A percentile compares a stretch with the other conserved stretches of the same genome.
Conservation (phyloP, 2,329 filamentous ascomycete species). For the Stagonosporopsis cucurbitacearum region DNA sequence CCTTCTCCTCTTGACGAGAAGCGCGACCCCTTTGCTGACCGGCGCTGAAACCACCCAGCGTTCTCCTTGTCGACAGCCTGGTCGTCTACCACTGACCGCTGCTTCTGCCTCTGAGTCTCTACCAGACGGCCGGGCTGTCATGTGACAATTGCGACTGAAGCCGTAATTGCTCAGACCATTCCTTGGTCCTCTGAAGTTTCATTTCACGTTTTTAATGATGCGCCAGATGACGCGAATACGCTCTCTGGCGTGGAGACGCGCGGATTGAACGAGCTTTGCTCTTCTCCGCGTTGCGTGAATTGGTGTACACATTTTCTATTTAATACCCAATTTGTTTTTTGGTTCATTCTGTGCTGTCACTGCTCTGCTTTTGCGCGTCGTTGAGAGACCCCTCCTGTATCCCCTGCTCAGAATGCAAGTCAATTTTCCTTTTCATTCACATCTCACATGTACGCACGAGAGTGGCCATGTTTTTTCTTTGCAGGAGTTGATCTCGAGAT, state of each 20-base stretch:
- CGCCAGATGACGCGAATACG: constrained; percentile 25
- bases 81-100: constrained; percentile 50
- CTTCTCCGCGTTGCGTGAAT: constrained; percentile 41
- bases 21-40: constrained; percentile 43
- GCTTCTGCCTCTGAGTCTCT: constrained; percentile 56
- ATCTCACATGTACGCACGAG: constrained; percentile 15
- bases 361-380: constrained; percentile 46
- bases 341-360: constrained; percentile 44
- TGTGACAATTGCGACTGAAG: constrained; percentile 45
- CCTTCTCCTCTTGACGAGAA: constrained; percentile 52
- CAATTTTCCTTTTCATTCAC: constrained; percentile 16
- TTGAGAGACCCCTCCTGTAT: constrained; percentile 22
- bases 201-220: constrained; percentile 26
- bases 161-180: constrained; percentile 53
- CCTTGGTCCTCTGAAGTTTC: constrained; percentile 46
- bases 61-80: constrained; percentile 44
- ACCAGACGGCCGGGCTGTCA: constrained; percentile 27
- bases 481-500: constrained; percentile 18
- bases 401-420: constrained; percentile 12
- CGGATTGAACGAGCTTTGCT: constrained; percentile 50
- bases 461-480: not conserved
- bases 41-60: constrained; percentile 13
- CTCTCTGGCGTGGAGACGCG: constrained; percentile 43
- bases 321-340: constrained; percentile 36
- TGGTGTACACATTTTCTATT: constrained; percentile 44